phyloP scores from a whole-genome alignment of 1,284 basidiomycete genomes.

The Cystobasidium pallidum region DNA sequence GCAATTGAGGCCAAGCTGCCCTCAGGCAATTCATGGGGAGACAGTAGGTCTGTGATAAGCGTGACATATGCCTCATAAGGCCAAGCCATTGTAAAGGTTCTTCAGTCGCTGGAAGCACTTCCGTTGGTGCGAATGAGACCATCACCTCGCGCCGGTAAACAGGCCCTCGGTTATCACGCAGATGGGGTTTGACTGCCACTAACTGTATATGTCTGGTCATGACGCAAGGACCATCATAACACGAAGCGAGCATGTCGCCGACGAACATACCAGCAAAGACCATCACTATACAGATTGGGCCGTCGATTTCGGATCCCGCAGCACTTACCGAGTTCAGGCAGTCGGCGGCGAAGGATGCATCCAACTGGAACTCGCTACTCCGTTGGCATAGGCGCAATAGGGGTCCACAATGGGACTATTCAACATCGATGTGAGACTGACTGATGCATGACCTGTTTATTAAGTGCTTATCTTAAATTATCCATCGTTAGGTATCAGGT shows the following conservation, averaged over 20 bases:
- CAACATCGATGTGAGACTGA: conserved; percentile 34
- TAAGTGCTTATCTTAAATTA: neutral
- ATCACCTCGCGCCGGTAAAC: no score
- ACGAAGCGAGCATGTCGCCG: conserved; percentile 7
- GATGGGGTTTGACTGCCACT: no score
- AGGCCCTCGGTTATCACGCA: no score
- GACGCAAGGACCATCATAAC: neutral
- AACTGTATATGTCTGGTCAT: neutral
- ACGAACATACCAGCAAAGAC: conserved; percentile 28
- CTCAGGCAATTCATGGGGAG: conserved; percentile 1
- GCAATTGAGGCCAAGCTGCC: conserved; percentile 22
- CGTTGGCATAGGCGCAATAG: conserved; percentile 40
- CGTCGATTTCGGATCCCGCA: conserved; percentile 14
- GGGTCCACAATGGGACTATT: conserved; percentile 44
- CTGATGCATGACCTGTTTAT: neutral
- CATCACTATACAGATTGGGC: conserved; percentile 27
- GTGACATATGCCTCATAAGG: conserved; percentile 13
- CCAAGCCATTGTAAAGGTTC: conserved; percentile 4
- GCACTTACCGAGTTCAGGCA: conserved; percentile 31
- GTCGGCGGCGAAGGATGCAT: conserved; percentile 26
- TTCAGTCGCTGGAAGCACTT: neutral
- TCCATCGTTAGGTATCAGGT: conserved; percentile 33
- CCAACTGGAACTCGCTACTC: conserved; percentile 44
- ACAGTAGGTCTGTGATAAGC: conserved; percentile 38
- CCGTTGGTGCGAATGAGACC: neutral